Base-by-base conservation (phyloP, 345 rosid genomes). In the Triadica sebifera region DNA sequence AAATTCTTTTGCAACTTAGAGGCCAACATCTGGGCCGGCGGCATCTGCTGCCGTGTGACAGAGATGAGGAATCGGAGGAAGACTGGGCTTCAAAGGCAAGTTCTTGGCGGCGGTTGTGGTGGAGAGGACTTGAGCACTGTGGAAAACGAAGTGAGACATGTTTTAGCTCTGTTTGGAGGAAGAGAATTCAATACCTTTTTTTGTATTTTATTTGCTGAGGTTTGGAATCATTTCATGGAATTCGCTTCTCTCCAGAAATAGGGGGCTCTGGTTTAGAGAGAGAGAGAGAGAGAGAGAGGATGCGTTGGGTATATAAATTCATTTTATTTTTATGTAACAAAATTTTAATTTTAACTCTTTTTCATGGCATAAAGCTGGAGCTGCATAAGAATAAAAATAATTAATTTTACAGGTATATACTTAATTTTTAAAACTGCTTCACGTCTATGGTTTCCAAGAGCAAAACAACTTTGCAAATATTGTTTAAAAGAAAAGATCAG, bases 1-100 rank as follows among this genome's bases (percentile, higher is more conserved):
- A 72, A 56, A 69, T 81, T 58, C 69, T 85, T 81, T 68, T 85
- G 84, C 24, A 74, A 69, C 86, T 77, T 87, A 69, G 65, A 67
- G 12, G 65, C 24, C 17, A 29, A 39, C 55, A 75, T 67, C 16
- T 39, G 4, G 12, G 65, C 24, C 17, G 39, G 39, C 55, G 77
- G 72, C 16, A 47, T 4, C 60, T 34, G 60, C 53, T 61, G 69
- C 9, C 61, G 69, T 12, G 79, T n/a, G 79, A 43, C 63, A 62
- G 4, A 76, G 55, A 7, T 63, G 80, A 29, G 65, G 57, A 55
- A 70, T 46, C 58, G 71, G 65, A 57, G 59, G 61, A 6, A 51
- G 12, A 12, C 22, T 17, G 37, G 77, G 77, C 43, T 46, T 75
- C 45, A 53, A 70, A 13, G 65, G 55, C 17, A 29, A 8, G 6